Conservation (phyloP, 805 yeast species). For the Sugiyamaella boreocaroliniensis region DNA sequence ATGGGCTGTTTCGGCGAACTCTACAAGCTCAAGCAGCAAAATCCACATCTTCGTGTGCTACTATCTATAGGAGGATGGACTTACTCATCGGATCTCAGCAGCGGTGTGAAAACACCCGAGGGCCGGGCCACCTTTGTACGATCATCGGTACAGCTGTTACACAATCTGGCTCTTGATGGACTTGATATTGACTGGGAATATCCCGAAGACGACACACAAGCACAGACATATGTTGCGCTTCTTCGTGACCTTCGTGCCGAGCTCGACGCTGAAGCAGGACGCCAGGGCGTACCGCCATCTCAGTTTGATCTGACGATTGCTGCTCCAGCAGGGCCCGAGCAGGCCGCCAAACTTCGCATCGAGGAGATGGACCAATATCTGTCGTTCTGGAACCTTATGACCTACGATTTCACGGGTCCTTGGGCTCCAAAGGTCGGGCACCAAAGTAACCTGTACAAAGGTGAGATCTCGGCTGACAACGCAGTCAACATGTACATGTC, state of each 20-base stretch:
- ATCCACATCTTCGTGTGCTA: constrained; percentile 44
- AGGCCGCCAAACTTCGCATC: constrained; percentile 40
- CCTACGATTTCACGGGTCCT: constrained; percentile 78
- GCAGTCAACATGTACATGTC: constrained; percentile 42
- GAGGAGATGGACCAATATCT: constrained; percentile 51
- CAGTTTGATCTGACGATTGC: constrained; percentile 61
- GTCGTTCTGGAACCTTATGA: constrained; percentile 79
- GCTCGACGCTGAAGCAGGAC: constrained; percentile 36
- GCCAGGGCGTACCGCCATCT: constrained; percentile 17
- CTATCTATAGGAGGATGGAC: constrained; percentile 87
- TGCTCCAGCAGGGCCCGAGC: constrained; percentile 57
- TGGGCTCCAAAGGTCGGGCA: constrained; percentile 60
- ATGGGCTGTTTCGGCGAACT: constrained; percentile 49
- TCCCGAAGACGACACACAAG: constrained; percentile 48
- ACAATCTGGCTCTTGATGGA: constrained; percentile 71
- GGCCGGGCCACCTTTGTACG: constrained; percentile 43
- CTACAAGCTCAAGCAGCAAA: constrained; percentile 38
- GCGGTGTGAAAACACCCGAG: constrained; percentile 34
- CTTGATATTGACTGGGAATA: constrained; percentile 95
- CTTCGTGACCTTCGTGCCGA: constrained; percentile 36
- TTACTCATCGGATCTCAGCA: constrained; percentile 43
- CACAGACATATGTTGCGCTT: constrained; percentile 38
- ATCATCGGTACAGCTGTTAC: constrained; percentile 43
- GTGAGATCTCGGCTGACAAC: constrained; percentile 41
- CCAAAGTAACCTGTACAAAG: constrained; percentile 63